phyloP scores from a whole-genome alignment of 495 filamentous ascomycete species.

The Aspergillus conjunctus region DNA sequence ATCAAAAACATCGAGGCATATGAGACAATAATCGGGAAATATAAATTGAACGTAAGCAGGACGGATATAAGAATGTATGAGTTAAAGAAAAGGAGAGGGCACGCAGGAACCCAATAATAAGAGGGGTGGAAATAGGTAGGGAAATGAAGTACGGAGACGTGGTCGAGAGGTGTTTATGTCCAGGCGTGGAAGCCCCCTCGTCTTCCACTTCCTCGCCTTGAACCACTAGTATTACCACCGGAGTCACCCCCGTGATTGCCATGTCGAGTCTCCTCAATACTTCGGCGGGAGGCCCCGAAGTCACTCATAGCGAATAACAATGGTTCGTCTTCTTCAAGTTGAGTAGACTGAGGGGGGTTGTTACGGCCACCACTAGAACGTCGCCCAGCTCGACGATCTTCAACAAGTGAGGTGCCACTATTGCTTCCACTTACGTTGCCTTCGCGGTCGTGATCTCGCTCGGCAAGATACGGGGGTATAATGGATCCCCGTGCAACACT shows the following conservation, averaged over 20 bases:
- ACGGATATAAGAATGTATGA: not conserved
- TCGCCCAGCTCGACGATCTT: conserved; percentile 40
- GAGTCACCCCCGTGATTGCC: conserved; percentile 42
- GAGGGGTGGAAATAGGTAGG: conserved; percentile 1
- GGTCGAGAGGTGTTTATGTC: conserved; percentile 21
- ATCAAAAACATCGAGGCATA: conserved; percentile 16
- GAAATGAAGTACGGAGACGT: conserved; percentile 4
- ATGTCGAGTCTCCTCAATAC: conserved; percentile 68
- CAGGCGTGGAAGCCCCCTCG: conserved; percentile 43
- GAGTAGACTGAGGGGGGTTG: conserved; percentile 35
- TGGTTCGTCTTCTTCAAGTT: conserved; percentile 72
- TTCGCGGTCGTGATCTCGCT: conserved; percentile 48
- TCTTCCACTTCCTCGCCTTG: conserved; percentile 45
- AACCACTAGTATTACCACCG: conserved; percentile 33
- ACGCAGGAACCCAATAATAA: conserved; percentile 4
- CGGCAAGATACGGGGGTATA: conserved; percentile 38
- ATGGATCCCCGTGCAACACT: conserved; percentile 44
- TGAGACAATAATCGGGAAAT: conserved; percentile 9
- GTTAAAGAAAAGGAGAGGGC: conserved; percentile 2
- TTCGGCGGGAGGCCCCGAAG: conserved; percentile 67
- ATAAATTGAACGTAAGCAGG: not conserved
- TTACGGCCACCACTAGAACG: conserved; percentile 39
- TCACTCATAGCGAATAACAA: conserved; percentile 89
- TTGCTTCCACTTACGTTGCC: conserved; percentile 56
- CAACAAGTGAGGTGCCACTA: conserved; percentile 45